Base-by-base conservation (phyloP, 306 rosid species). In the Vicia sativa region DNA sequence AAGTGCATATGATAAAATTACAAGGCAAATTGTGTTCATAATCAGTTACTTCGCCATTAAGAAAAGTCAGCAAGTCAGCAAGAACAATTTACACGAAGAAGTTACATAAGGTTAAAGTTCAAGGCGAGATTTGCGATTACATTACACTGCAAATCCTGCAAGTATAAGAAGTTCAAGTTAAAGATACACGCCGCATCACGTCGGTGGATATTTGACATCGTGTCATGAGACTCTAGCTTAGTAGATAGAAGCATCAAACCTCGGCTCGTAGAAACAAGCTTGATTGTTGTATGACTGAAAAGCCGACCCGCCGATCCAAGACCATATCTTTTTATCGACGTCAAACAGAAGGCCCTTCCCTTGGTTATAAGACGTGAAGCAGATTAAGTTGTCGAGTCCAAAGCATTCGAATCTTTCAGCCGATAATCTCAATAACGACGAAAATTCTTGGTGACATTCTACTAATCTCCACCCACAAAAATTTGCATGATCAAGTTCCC, bases 331-430 rank as follows among this genome's bases (percentile, higher is more conserved):
- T 74, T 85, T 90, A 79, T 90, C 97, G 50, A 90, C 96, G 23
- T 95, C 99, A 70, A 73, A 95, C 5, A 95, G 85, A 60, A 95
- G 91, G 37, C 99, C 93, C 79, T 88, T 95, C 65, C 96, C 97
- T 85, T 90, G 97, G 84, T 95, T 95, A 96, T 97, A 95, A 70
- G 99, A 90, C 4, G 99, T 95, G 78, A 95, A 95, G 84, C 97
- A 90, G 58, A 95, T 95, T 67, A 95, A 82, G 71, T 95, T 90
- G 71, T 95, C 97, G 73, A 87, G 99, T 54, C 99, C 99, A 64
- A 89, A 88, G 80, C 99, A 95, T 85, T 95, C 97, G 52, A 95
- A 95, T 80, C 97, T 85, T 84, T 95, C 99, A 1, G 99, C 99
- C 12, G 99, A 95, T 68, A 95, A 85, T 73, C 99, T 88, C 79